Evolutionary conservation across 495 filamentous ascomycete species (phyloP), one percentile per base, ranked within the genome.

Genomic region (Penicillium maclennaniae): DNA sequence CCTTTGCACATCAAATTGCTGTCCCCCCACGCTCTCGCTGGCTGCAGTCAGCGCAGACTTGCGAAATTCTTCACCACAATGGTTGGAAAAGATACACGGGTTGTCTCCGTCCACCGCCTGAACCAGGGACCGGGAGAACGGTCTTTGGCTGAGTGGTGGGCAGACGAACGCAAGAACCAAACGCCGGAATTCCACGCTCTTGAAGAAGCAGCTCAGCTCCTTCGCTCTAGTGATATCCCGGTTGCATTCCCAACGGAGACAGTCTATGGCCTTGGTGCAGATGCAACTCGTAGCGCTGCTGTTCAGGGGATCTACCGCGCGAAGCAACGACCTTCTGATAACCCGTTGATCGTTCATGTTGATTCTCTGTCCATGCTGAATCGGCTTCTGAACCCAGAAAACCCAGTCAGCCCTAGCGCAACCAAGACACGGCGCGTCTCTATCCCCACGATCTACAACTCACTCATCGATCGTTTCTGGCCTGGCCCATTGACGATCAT

Each of bases 221-320:
- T 95, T 31, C 82, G 71, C 26, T 75, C 74, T 26, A 82, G 80
- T 53, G 76, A 87, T 65, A 74, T 80, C 23, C 91, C 92, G 16
- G 88, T 99, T 39, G 95, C 89, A 8, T 99, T 99, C 66, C 95
- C 93, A 6, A 99, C 95, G 0, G 93, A 99, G 71, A 99, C 93
- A 6, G 93, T 99, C 9, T 99, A 99, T 69, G 93, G 93, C 2
- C 79, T 99, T 14, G 93, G 91, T 44, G 93, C 92, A 17, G 93
- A 97, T 74, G 95, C 93, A 6, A 97, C 91, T 26, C 81, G 87
- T 62, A 86, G 79, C 56, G 74, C 69, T 36, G 87, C 92, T n/a
- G 92, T 97, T n/a, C 80, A 79, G 53, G 89, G 88, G 6, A 99
- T 99, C 60, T 99, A 91, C 69, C 74, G 78, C 15, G 91, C 91